Conservation (phyloP, 2,329 filamentous ascomycete species). For the Fusarium annulatum region DNA sequence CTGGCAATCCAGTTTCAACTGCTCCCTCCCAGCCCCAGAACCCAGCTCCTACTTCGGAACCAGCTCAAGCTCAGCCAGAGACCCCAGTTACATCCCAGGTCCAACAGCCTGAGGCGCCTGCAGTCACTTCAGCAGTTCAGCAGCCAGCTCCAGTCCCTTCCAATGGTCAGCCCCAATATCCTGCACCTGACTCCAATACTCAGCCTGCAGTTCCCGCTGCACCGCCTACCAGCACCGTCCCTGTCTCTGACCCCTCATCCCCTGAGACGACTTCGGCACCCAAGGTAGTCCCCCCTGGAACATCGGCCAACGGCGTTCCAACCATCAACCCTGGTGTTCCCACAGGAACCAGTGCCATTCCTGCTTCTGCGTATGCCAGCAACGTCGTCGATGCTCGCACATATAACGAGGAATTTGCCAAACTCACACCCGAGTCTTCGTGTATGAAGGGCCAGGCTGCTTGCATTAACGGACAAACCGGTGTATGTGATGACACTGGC, state of each 20-base stretch:
- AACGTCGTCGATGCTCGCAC: conserved; percentile 58
- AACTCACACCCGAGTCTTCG: conserved; percentile 57
- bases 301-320: conserved; percentile 54
- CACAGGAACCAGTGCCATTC: conserved; percentile 54
- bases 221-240: conserved; percentile 7
- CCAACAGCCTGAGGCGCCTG: not conserved
- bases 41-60: not conserved
- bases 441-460: conserved; percentile 61
- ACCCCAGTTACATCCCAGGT: not conserved
- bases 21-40: not conserved
- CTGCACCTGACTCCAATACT: conserved; percentile 12
- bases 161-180: not conserved
- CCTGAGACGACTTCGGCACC: conserved; percentile 11
- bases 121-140: conserved; percentile 11
- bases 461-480: conserved; percentile 63
- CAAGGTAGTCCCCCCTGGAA: conserved; percentile 32
- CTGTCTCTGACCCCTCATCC: conserved; percentile 26
- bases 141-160: conserved; percentile 19
- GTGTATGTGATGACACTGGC: conserved; percentile 56
- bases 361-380: conserved; percentile 54
- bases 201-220: conserved; percentile 2
- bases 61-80: conserved; percentile 2
- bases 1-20: not conserved
- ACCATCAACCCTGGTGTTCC: conserved; percentile 53
- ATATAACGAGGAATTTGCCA: conserved; percentile 61